phyloP scores from a whole-genome alignment of 352 stramenopile species.

The Globisporangium paddicum region DNA sequence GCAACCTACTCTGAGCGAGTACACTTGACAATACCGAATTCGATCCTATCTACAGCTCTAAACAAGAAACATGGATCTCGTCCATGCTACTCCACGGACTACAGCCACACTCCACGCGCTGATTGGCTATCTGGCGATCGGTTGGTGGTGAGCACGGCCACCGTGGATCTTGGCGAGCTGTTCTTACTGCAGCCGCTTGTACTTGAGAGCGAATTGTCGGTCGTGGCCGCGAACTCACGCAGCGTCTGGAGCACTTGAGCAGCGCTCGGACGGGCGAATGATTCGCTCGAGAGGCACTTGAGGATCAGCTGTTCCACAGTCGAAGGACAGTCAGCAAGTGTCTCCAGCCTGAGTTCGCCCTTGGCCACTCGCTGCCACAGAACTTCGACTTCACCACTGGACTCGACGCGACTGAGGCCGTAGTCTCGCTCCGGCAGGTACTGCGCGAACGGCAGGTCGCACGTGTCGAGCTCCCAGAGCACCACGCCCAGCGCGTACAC shows the following conservation, averaged over 20 bases:
- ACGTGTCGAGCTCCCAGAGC: slow-evolving; percentile 20
- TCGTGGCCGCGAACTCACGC: background rate
- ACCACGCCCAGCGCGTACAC: slow-evolving; percentile 30
- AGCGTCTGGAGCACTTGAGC: slow-evolving; percentile 4
- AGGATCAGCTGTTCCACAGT: slow-evolving; percentile 2
- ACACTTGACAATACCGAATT: too few relatives aligned
- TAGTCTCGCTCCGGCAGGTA: slow-evolving; percentile 10
- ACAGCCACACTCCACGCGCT: background rate
- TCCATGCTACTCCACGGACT: too few relatives aligned
- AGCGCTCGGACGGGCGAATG: slow-evolving; percentile 11
- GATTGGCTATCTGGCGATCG: background rate
- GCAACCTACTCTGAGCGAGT: too few relatives aligned
- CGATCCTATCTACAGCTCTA: too few relatives aligned
- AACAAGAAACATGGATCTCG: too few relatives aligned
- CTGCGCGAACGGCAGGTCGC: slow-evolving; percentile 6
- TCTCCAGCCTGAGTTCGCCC: slow-evolving; percentile 1
- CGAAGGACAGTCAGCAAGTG: slow-evolving; percentile 2
- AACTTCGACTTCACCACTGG: slow-evolving; percentile 1
- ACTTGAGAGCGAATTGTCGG: background rate
- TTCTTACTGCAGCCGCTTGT: background rate
- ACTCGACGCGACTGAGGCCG: slow-evolving; percentile 12
- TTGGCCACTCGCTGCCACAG: slow-evolving; percentile 13
- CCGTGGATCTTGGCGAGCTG: background rate
- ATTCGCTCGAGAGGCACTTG: slow-evolving; percentile 15
- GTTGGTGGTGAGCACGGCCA: slow-evolving; percentile 1